Conservation (phyloP, 306 rosid species). For the Prunus padus region DNA sequence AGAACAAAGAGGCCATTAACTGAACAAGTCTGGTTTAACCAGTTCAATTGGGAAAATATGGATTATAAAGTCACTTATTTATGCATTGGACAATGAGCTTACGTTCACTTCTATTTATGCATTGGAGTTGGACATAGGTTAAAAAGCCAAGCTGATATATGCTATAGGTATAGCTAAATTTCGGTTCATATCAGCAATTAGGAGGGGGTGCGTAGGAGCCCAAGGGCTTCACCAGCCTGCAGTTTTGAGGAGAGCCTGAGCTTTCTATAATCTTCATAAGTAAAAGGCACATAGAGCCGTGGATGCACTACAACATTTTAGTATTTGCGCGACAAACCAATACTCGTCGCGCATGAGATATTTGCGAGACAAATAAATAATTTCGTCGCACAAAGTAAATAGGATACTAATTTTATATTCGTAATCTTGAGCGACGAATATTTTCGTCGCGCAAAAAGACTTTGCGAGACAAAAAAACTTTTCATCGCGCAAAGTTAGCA, state of each 20-base stretch:
- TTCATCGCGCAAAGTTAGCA: too few species aligned
- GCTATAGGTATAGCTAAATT: not conserved
- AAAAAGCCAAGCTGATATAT: too few species aligned
- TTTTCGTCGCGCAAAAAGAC: too few species aligned
- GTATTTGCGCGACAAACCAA: too few species aligned
- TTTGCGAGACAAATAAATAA: too few species aligned
- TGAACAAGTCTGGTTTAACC: not conserved
- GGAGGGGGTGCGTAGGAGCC: slow-evolving; percentile 22
- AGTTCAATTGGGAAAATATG: not conserved
- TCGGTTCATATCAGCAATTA: not conserved
- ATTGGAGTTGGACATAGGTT: not conserved
- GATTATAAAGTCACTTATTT: not conserved
- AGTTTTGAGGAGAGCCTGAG: slow-evolving; percentile 29
- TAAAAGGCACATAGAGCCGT: slow-evolving; percentile 33
- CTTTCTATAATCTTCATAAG: slow-evolving; percentile 41
- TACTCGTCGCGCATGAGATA: too few species aligned
- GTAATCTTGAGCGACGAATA: too few species aligned
- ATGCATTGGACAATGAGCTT: too few species aligned
- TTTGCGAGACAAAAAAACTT: too few species aligned
- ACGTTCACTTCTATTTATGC: not conserved
- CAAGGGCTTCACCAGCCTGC: slow-evolving; percentile 49
- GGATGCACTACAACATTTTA: too few species aligned
- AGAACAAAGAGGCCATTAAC: not conserved
- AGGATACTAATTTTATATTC: too few species aligned
- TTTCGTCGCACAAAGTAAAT: too few species aligned